Evolutionary conservation across 2,329 filamentous ascomycete species (phyloP), one percentile per base, ranked within the genome.

Genomic region (Monosporascus ibericus): DNA sequence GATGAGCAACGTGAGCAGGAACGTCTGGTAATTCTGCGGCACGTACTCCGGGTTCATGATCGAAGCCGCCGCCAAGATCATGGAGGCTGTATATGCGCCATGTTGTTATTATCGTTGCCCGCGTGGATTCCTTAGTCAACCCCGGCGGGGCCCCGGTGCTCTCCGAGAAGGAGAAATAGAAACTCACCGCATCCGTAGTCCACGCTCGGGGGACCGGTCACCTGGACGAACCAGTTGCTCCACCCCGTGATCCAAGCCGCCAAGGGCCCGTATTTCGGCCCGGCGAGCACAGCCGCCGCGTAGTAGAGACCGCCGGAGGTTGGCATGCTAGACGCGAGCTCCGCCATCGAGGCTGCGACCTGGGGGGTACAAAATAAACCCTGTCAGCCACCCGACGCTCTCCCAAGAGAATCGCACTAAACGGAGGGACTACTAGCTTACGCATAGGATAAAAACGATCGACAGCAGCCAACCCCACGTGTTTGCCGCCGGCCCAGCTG

Each of bases 391-490:
- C 30, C 30, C 30, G 30, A 34, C 4, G 30, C 4, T 34, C 9
- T 11, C 30, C 11, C 5, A 34, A 14, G 30, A 9, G 30, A 34
- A 5, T 34, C 14, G 4, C 30, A 34, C 30, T 14, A 34, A 34
- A 14, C 30, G 4, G 11, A 34, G 30, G 30, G 9, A 34, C 11
- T 5, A 14, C 37, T 34, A 47, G 50, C 64, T 60, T 52, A 89
- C 80, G 66, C 81, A 84, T 63, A 88, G 80, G 39, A 90, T 87
- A 40, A 88, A 88, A 5, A 85, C 59, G 79, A 88, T 87, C 48
- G 85, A 85, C 46, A 90, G 74, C 27, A 89, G 70, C 86, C 87
- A 90, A 5, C 86, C 87, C 86, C 86, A 90, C 2, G 84, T 84
- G 84, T 88, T 87, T 24, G 84, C 83, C 25, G 65, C 65, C 37